Conservation (phyloP, 768 basidiomycete species). For the Fistulinella prunicolor region DNA sequence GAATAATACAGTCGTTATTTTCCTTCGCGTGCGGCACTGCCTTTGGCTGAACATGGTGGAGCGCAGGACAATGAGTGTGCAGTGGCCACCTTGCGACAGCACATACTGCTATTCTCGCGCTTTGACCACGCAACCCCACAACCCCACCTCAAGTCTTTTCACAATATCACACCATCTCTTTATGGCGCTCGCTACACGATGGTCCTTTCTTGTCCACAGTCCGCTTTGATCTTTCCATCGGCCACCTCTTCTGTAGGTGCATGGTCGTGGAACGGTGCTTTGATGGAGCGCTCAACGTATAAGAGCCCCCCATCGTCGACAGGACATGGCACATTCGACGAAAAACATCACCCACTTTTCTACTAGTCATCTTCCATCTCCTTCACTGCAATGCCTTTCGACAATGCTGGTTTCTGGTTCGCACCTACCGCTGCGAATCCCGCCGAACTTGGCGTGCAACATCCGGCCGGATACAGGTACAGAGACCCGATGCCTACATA, state of each 20-base stretch:
- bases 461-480: not conserved
- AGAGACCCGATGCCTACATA: not conserved
- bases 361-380: not conserved
- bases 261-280: not conserved
- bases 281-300: not conserved
- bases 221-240: constrained; percentile 1
- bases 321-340: not conserved
- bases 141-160: not conserved
- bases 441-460: not conserved
- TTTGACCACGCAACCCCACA: too few relatives aligned
- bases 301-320: not conserved
- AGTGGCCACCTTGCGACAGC: not conserved
- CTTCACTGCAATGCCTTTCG: constrained; percentile 1
- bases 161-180: not conserved
- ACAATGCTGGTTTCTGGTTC: not conserved
- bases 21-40: not conserved
- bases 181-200: constrained; percentile 1
- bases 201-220: not conserved
- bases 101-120: not conserved
- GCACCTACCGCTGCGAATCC: constrained; percentile 6
- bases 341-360: not conserved
- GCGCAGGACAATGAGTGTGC: not conserved
- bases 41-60: not conserved
- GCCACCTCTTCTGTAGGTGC: not conserved
- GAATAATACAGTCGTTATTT: constrained; percentile 3